phyloP scores from a whole-genome alignment of 2,329 filamentous ascomycete genomes.

The Pseudonectria foliicola region DNA sequence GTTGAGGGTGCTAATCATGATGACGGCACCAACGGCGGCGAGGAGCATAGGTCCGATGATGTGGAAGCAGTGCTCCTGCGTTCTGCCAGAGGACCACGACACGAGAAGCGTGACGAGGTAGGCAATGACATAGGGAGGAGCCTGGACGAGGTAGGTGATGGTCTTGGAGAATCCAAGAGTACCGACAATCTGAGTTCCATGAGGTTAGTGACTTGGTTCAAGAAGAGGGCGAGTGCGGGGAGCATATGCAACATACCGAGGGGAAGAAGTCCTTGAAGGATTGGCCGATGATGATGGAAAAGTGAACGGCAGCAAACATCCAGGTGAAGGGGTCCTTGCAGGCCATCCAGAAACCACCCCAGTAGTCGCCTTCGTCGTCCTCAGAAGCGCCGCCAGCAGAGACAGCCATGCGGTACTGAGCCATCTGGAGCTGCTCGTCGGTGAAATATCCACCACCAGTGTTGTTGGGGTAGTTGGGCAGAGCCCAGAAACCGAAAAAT shows the following conservation, averaged over 20 bases:
- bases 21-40: constrained; percentile 31
- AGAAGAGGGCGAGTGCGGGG: no score
- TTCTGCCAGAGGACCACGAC: constrained; percentile 32
- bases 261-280: constrained; percentile 38
- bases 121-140: constrained; percentile 34
- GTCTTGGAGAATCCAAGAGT: constrained; percentile 22
- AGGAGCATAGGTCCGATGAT: constrained; percentile 32
- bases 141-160: constrained; percentile 33
- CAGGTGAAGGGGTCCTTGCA: constrained; percentile 31
- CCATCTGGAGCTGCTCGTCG: constrained; percentile 32
- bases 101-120: constrained; percentile 30
- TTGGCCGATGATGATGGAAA: constrained; percentile 35
- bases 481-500: constrained; percentile 25
- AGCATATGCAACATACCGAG: constrained; percentile 17
- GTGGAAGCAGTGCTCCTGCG: constrained; percentile 33
- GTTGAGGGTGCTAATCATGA: constrained; percentile 34
- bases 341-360: constrained; percentile 29
- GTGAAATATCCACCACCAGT: constrained; percentile 26
- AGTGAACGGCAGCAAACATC: constrained; percentile 32
- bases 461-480: constrained; percentile 31
- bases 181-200: constrained; percentile 17
- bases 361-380: constrained; percentile 32
- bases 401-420: constrained; percentile 28
- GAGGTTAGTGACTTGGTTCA: not conserved
- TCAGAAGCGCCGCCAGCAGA: constrained; percentile 29